phyloP scores from a whole-genome alignment of 2,329 filamentous ascomycete species.

The Nemania abortiva region DNA sequence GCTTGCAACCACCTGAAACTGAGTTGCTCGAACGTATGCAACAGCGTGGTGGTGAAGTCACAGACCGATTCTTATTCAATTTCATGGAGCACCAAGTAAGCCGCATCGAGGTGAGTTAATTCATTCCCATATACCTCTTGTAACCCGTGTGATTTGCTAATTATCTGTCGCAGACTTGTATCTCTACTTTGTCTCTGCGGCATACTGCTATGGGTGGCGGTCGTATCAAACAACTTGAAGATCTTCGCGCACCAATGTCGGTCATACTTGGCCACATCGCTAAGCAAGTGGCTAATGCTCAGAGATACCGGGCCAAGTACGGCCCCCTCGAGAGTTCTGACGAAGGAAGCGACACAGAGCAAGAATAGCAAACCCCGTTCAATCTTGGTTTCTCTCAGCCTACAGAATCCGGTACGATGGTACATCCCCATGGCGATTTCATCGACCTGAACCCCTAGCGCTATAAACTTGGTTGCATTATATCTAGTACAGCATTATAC shows the following conservation, averaged over 20 bases:
- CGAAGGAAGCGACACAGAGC: slow-evolving; percentile 54
- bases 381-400: slow-evolving; percentile 6
- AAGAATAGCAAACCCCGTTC: slow-evolving; percentile 44
- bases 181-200: slow-evolving; percentile 82
- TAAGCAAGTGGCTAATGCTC: slow-evolving; percentile 72
- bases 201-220: slow-evolving; percentile 80
- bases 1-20: slow-evolving; percentile 83
- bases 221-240: slow-evolving; percentile 71
- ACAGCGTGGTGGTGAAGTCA: slow-evolving; percentile 81
- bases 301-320: slow-evolving; percentile 68
- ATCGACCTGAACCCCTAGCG: slow-evolving; percentile 8
- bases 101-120: slow-evolving; percentile 84
- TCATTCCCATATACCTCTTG: slow-evolving; percentile 15
- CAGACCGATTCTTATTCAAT: slow-evolving; percentile 87
- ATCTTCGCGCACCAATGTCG: slow-evolving; percentile 82
- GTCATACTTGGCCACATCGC: slow-evolving; percentile 74
- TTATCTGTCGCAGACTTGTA: slow-evolving; percentile 73
- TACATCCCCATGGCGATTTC: slow-evolving; percentile 32
- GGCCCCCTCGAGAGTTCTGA: slow-evolving; percentile 57
- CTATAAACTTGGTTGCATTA: slow-evolving; percentile 23
- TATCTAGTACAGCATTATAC: slow-evolving; percentile 29
- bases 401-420: slow-evolving; percentile 27
- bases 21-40: slow-evolving; percentile 79
- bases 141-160: slow-evolving; percentile 43
- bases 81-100: slow-evolving; percentile 96